Evolutionary conservation across 306 rosid genomes (phyloP).

Genomic region (Pyrus pyrifolia): DNA sequence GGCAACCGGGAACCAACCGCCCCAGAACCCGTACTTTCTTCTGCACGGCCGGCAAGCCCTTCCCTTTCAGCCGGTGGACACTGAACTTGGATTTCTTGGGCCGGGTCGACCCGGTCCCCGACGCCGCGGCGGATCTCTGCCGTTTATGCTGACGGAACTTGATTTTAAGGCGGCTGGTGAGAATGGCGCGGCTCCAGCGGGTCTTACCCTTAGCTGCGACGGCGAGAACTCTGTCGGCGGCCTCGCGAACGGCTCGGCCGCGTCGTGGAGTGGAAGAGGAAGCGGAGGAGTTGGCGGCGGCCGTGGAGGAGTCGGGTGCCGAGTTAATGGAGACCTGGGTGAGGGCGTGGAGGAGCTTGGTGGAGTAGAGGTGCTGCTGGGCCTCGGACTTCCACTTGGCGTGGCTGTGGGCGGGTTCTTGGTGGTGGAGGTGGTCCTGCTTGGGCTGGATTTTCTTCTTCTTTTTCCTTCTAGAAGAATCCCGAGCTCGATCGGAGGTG

Average conservation of each 20-base stretch:
- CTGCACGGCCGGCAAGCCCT: slow-evolving; percentile 67
- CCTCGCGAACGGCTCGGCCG: slow-evolving; percentile 65
- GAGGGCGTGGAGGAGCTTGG: slow-evolving; percentile 66
- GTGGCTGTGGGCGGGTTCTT: neutral
- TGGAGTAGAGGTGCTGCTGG: slow-evolving; percentile 70
- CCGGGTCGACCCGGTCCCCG: slow-evolving; percentile 22
- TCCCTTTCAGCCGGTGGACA: slow-evolving; percentile 64
- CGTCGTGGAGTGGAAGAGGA: slow-evolving; percentile 34
- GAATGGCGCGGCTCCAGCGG: slow-evolving; percentile 91
- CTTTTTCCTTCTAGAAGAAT: slow-evolving; percentile 38
- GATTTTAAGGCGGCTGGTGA: slow-evolving; percentile 61
- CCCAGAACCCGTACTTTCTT: slow-evolving; percentile 63
- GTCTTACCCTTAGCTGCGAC: slow-evolving; percentile 73
- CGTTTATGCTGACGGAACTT: slow-evolving; percentile 57
- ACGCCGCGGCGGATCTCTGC: slow-evolving; percentile 15
- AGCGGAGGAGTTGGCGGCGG: neutral
- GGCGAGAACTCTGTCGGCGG: slow-evolving; percentile 80
- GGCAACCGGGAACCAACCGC: slow-evolving; percentile 92
- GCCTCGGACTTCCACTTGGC: slow-evolving; percentile 65
- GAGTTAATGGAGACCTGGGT: slow-evolving; percentile 30
- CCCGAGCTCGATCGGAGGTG: slow-evolving; percentile 50
- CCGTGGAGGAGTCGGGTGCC: neutral
- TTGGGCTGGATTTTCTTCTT: slow-evolving; percentile 51
- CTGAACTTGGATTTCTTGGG: slow-evolving; percentile 59
- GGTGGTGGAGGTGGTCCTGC: slow-evolving; percentile 16